Percentiles rank a stretch among this genome's conserved stretches.
These are phyloP conservation scores for Daldinia sp. DNA, from an alignment of 2,329 filamentous ascomycete genomes.

Conservation along the genomic window DNA sequence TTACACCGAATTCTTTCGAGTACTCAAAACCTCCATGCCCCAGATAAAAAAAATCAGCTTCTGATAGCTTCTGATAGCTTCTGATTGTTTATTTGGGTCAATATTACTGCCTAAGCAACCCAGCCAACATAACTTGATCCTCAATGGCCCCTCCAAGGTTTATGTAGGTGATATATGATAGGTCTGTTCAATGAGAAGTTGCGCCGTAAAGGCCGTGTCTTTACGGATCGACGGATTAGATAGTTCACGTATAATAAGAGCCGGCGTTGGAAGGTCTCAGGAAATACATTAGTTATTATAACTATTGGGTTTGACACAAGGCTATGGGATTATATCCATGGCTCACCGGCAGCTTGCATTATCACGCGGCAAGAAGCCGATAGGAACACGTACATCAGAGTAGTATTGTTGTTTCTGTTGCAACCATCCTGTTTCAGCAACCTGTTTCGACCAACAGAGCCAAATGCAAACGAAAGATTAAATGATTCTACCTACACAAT, in stretches of 20 bases:
- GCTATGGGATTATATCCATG: not conserved
- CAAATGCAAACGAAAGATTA: not conserved
- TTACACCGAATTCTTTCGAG: not conserved
- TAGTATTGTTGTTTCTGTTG: constrained; percentile 8
- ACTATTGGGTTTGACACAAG: not conserved
- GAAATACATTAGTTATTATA: no score
- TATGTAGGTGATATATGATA: not conserved
- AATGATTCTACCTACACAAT: not conserved
- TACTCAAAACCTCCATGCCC: not conserved
- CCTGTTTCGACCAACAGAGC: not conserved
- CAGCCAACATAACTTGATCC: not conserved
- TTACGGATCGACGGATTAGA: not conserved
- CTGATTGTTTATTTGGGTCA: not conserved
- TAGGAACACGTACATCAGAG: constrained; percentile 18
- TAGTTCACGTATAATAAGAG: not conserved
- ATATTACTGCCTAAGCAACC: constrained; percentile 1
- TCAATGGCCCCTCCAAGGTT: not conserved
- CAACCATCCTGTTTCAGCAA: not conserved
- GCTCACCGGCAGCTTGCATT: not conserved
- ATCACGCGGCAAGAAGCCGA: constrained; percentile 6
- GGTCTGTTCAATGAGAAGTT: not conserved
- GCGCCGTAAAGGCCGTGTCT: not conserved
- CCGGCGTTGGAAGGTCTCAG: not conserved
- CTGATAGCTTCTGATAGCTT: no score
- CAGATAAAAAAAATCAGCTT: not conserved